Percentiles rank a stretch among this genome's conserved stretches.
Evolutionary conservation across 2,329 filamentous ascomycete genomes (phyloP).

Genomic region (Blastomyces parvus): DNA sequence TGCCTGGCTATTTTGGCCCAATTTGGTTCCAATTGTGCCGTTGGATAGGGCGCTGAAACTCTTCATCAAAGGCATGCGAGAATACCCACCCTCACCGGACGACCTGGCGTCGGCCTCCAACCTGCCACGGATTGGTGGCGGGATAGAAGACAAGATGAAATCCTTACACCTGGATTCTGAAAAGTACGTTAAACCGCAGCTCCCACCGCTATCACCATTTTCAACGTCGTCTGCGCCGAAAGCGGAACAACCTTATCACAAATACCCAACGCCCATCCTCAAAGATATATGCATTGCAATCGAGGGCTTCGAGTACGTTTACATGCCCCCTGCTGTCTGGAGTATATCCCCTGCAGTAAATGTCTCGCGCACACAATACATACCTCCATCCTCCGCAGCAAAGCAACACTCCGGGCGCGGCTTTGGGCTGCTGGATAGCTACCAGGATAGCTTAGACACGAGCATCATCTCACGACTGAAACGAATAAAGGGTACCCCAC

Average conservation of each 20-base stretch:
- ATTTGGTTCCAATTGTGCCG: conserved; percentile 14
- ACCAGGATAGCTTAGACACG: neutral
- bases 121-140: no score
- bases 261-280: neutral
- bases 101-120: neutral
- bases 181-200: neutral
- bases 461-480: neutral
- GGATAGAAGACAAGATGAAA: neutral
- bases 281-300: neutral
- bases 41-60: neutral
- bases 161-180: neutral
- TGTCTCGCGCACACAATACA: neutral
- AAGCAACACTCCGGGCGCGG: no score
- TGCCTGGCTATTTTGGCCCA: conserved; percentile 10
- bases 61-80: neutral
- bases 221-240: neutral
- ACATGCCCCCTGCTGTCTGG: neutral
- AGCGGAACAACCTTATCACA: neutral
- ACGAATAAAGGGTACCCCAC: conserved; percentile 5
- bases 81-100: neutral
- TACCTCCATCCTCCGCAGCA: neutral
- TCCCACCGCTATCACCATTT: neutral
- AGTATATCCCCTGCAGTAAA: neutral
- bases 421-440: neutral
- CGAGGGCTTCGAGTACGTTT: neutral